Conservation (phyloP, 2,329 filamentous ascomycete species). For the Pseudogymnoascus sp. region DNA sequence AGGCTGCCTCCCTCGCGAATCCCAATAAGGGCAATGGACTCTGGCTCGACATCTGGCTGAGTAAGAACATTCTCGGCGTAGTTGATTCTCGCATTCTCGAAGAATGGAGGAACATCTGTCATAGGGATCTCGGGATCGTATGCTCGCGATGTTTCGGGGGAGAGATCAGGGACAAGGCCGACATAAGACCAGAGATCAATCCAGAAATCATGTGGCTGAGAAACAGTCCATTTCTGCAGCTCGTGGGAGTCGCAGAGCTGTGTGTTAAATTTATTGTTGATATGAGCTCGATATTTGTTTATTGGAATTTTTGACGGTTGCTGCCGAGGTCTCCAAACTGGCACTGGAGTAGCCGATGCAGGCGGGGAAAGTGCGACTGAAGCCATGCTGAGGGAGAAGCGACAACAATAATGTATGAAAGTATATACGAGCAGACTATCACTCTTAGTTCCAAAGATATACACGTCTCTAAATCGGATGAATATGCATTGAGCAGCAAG, state of each 20-base stretch:
- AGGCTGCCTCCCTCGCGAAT: constrained; percentile 8
- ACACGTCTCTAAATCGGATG: not conserved
- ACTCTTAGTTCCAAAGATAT: not conserved
- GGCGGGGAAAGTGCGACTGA: not conserved
- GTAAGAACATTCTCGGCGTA: constrained; percentile 12
- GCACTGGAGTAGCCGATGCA: not conserved
- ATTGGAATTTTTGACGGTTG: constrained; percentile 10
- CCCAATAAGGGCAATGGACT: constrained; percentile 7
- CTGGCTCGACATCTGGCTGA: constrained; percentile 7
- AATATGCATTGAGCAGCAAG: not conserved
- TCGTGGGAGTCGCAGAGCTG: constrained; percentile 7
- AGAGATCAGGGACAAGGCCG: constrained; percentile 9
- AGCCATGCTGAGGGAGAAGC: not conserved
- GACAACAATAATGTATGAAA: not conserved
- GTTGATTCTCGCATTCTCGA: constrained; percentile 9
- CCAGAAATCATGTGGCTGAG: constrained; percentile 11
- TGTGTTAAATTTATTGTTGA: constrained; percentile 9
- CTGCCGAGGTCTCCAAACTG: constrained; percentile 8
- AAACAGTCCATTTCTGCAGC: constrained; percentile 10
- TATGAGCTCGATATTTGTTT: constrained; percentile 11
- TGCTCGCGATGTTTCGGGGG: not conserved
- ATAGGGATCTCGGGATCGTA: constrained; percentile 11
- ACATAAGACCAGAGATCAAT: constrained; percentile 11
- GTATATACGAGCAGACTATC: not conserved
- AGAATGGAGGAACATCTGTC: constrained; percentile 10